phyloP scores from a whole-genome alignment of 31 red algal genomes.

The Pterothamnion heteromorphum region DNA sequence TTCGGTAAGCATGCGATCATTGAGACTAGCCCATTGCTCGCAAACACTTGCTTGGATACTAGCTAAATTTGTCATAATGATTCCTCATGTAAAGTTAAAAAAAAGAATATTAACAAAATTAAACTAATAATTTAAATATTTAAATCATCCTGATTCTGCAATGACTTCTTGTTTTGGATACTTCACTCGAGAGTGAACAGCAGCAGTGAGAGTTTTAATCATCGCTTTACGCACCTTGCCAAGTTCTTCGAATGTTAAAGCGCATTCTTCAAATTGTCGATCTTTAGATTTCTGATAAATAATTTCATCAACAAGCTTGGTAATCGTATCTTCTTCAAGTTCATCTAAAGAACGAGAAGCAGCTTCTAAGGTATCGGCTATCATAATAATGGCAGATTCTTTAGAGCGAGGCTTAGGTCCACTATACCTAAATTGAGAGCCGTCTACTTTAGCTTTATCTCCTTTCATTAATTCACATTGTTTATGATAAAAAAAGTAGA shows the following conservation, averaged over 20 bases:
- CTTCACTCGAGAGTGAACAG: not conserved
- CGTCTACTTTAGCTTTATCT: not conserved
- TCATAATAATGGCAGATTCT: constrained; percentile 10
- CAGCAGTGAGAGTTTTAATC: not conserved
- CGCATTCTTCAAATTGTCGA: not conserved
- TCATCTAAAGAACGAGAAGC: not conserved
- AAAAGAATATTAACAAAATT: no score
- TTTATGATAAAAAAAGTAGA: not conserved
- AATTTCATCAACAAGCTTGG: constrained; percentile 21
- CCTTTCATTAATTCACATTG: not conserved
- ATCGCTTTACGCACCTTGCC: not conserved
- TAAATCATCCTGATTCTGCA: no score
- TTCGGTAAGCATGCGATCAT: no score
- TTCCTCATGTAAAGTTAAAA: no score
- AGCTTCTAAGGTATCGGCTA: constrained; percentile 8
- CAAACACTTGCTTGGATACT: no score
- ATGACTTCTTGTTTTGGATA: constrained; percentile 22
- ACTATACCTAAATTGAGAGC: not conserved
- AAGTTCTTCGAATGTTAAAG: constrained; percentile 19
- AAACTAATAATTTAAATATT: no score
- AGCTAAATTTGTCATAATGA: no score
- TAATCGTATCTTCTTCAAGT: not conserved
- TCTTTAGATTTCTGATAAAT: not conserved
- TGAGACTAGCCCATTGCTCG: no score
- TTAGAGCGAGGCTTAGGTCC: constrained; percentile 29